Base-by-base conservation (phyloP, 805 yeast species). In the Saccharomycopsis selenospora region DNA sequence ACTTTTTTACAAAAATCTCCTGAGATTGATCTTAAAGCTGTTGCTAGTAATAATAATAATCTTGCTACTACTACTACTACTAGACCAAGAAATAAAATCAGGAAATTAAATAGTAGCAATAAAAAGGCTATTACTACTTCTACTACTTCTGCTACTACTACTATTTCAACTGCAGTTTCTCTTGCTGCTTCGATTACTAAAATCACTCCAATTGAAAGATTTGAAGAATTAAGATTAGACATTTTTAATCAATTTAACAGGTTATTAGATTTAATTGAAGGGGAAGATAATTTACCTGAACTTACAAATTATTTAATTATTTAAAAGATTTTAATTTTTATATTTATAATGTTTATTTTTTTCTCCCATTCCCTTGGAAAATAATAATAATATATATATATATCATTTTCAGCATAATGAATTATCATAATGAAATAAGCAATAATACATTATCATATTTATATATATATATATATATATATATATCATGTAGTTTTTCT, bases 221-320 rank as follows among this genome's bases (percentile, higher is more conserved):
- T 45, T 38, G 36, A 23, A 11, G 24, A 22, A 17, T 27, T 36
- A 26, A 24, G 43, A 4, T 13, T 13, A 18, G 49, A 27, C 10
- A 43, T 50, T 23, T 42, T 42, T 13, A 42, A 38, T n/a, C 22
- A 18, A 13, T 50, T 43, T 38, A 40, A 36, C 8, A 38, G 44
- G 25, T 50, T 50, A 45, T 17, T 50, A 13, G 29, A 46, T 6
- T 24, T 43, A 3, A 46, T 50, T 24, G 50, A 50, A 8, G 27
- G 22, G 18, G 48, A 50, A n/a, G 53, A 50, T 18, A 43, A 40
- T 30, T 30, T 46, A 5, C 26, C 40, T 2, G 48, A 48, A 13
- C 41, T 50, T 33, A 43, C 36, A 2, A 50, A 47, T 23, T 50
- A 43, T 38, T 25, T 50, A 13, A 44, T 40, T 8, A 27, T 20